These are phyloP conservation scores for Volvox reticuliferus DNA, from an alignment of 139 green algal genomes.

Conservation along the genomic window DNA sequence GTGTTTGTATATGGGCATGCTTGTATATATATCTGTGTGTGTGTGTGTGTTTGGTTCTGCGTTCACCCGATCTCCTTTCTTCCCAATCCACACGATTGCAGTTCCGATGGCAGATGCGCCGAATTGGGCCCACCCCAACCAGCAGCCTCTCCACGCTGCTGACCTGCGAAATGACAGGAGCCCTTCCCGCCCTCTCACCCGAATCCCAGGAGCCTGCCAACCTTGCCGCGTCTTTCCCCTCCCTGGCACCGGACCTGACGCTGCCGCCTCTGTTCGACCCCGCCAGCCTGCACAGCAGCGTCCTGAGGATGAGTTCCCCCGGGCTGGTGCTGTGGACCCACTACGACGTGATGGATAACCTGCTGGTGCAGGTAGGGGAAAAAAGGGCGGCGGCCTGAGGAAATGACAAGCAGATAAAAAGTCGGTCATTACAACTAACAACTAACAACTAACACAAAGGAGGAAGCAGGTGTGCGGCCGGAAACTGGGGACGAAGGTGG, in stretches of 20 bases:
- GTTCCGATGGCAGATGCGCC: no score
- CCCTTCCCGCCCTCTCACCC: neutral
- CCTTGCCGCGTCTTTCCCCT: conserved; percentile 63
- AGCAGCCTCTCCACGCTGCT: no score
- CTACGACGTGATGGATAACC: conserved; percentile 80
- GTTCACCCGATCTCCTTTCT: neutral
- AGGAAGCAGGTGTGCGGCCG: neutral
- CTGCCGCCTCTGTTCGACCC: conserved; percentile 51
- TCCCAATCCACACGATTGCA: no score
- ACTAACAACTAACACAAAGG: no score
- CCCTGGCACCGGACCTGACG: conserved; percentile 53
- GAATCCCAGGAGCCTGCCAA: conserved; percentile 54
- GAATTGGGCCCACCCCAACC: no score
- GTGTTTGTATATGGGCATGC: no score
- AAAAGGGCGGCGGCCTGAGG: no score
- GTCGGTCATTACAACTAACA: no score
- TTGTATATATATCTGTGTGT: neutral
- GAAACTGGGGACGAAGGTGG: neutral
- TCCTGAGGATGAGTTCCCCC: conserved; percentile 62
- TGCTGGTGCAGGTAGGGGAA: conserved; percentile 60
- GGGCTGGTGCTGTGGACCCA: conserved; percentile 73
- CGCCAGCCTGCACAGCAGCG: conserved; percentile 48
- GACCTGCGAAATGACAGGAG: no score
- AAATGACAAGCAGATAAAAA: no score
- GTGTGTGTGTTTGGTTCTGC: neutral